Evolutionary conservation across 345 rosid species (phyloP), one percentile per base, ranked within the genome.

Genomic region (Rhodomyrtus tomentosa): DNA sequence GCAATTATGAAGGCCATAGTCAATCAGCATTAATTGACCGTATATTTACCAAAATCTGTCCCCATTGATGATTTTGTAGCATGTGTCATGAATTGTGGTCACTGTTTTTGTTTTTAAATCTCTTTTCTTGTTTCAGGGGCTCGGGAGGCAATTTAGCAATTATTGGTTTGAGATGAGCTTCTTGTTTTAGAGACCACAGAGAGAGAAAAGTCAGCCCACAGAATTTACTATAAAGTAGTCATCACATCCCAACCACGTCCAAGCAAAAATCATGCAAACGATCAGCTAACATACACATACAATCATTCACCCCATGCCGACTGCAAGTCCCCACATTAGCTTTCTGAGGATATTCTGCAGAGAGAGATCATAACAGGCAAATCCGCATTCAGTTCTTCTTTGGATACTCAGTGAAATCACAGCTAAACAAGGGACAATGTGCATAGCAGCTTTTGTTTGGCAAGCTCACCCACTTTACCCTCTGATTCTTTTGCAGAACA

Each of bases 381-480:
- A 76, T 84, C 36, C 42, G 32, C 29, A 42, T 29, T 55, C 32
- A 42, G 52, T 76, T 36, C 40, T 68, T 68, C 79, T 40, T 18
- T 12, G 79, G 45, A 68, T 68, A 68, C 24, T 7, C 2, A 68
- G 79, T 9, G 45, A 36, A 22, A 2, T 36, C 45, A 68, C 6
- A 68, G 79, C 79, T 45, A 80, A 25, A 27, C 36, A 16, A 45
- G 52, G 82, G 22, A 48, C 18, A 56, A 94, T 93, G 96, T 94
- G 94, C 82, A 93, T 92, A 42, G 92, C 95, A 81, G 94, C 89
- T 8, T 93, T 94, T 81, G 72, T 89, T 20, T 94, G 96, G 94
- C 93, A 87, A 85, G 92, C 92, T 87, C 93, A 93, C 82, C 92
- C 93, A 10, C 89, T 90, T 48, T 93, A 92, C 85, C 91, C 95